Evolutionary conservation across 345 rosid genomes (phyloP).

Genomic region (Eucalyptus melliodora): DNA sequence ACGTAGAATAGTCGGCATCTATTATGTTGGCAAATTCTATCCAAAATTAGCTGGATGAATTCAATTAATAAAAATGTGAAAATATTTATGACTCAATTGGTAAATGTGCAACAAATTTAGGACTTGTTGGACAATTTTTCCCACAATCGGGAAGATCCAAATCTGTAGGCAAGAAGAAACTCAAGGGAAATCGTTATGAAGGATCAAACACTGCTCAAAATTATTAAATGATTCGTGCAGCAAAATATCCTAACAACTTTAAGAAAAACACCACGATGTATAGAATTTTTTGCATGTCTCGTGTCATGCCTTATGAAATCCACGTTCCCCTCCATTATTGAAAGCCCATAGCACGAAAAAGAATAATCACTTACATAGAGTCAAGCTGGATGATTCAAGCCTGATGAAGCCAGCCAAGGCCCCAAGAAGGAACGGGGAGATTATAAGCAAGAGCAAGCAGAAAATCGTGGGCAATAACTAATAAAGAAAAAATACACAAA

Average conservation of each 20-base stretch:
- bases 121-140: fast-evolving
- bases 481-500: no score
- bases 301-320: neutral
- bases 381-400: fast-evolving
- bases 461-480: no score
- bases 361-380: neutral
- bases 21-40: no score
- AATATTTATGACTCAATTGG: no score
- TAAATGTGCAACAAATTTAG: fast-evolving
- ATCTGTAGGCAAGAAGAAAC: fast-evolving
- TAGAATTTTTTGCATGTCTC: neutral
- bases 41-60: fast-evolving
- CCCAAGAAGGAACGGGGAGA: neutral
- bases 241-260: neutral
- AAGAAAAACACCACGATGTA: neutral
- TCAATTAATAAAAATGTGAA: no score
- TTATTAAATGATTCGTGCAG: neutral
- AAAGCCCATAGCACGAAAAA: neutral
- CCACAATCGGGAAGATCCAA: no score
- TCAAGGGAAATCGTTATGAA: neutral
- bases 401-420: neutral
- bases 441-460: neutral
- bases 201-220: neutral
- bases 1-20: fast-evolving
- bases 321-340: neutral